Conservation (phyloP, 73 alveolate species). For the Stentor roeselii region DNA sequence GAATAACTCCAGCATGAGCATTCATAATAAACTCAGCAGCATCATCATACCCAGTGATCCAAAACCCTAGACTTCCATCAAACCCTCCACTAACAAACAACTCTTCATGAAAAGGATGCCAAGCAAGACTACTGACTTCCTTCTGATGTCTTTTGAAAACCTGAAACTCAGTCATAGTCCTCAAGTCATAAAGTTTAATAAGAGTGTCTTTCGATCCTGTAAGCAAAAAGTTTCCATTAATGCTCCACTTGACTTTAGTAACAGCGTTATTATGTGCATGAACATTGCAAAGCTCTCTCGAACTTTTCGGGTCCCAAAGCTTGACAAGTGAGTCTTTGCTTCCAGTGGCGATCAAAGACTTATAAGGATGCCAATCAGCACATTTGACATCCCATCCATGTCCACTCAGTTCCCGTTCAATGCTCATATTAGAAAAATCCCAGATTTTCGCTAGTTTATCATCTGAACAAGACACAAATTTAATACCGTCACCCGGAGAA, state of each 20-base stretch:
- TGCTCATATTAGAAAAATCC: slow-evolving; percentile 66
- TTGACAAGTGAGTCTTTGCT: slow-evolving; percentile 73
- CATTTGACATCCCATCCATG: slow-evolving; percentile 82
- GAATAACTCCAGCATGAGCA: slow-evolving; percentile 51
- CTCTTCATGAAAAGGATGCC: slow-evolving; percentile 87
- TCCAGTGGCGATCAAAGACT: slow-evolving; percentile 69
- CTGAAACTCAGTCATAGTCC: slow-evolving; percentile 73
- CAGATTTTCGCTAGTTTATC: slow-evolving; percentile 78
- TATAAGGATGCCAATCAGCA: slow-evolving; percentile 89
- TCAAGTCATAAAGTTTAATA: slow-evolving; percentile 74
- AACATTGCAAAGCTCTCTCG: slow-evolving; percentile 54
- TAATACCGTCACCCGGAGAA: slow-evolving; percentile 58
- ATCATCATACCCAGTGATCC: slow-evolving; percentile 47
- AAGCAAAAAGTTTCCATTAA: slow-evolving; percentile 81
- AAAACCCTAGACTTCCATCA: slow-evolving; percentile 70
- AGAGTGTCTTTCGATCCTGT: slow-evolving; percentile 83
- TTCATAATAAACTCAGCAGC: slow-evolving; percentile 14
- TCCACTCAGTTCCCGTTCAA: slow-evolving; percentile 65
- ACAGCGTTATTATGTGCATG: slow-evolving; percentile 76
- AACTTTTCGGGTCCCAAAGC: slow-evolving; percentile 84
- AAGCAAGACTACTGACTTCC: slow-evolving; percentile 66
- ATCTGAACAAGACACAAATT: slow-evolving; percentile 83
- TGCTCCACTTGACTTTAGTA: slow-evolving; percentile 70
- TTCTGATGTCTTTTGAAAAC: slow-evolving; percentile 68
- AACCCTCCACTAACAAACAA: slow-evolving; percentile 76